Conservation (phyloP, 106 monocot genomes). For the Dendrobium nobile region DNA sequence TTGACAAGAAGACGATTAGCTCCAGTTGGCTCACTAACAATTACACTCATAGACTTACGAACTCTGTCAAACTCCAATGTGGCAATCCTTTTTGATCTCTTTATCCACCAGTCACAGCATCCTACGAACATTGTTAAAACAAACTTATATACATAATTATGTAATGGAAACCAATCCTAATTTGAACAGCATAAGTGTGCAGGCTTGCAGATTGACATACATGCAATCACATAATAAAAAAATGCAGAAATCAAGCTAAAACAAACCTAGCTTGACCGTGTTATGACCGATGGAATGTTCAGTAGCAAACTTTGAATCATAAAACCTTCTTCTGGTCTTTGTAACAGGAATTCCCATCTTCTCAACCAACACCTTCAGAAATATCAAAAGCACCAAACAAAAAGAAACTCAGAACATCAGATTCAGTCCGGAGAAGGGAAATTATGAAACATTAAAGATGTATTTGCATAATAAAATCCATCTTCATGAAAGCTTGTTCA, state of each 20-base stretch:
- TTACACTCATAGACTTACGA: slow-evolving; percentile 70
- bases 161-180: neutral
- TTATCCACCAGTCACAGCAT: slow-evolving; percentile 77
- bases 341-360: slow-evolving; percentile 78
- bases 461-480: neutral
- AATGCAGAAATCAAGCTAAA: neutral
- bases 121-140: slow-evolving; percentile 17
- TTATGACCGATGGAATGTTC: slow-evolving; percentile 26
- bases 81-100: slow-evolving; percentile 55
- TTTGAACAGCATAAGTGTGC: neutral
- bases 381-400: neutral
- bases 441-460: neutral
- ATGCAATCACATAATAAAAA: neutral
- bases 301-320: slow-evolving; percentile 17
- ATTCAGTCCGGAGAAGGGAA: neutral
- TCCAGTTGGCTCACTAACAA: slow-evolving; percentile 50
- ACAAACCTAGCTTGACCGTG: slow-evolving; percentile 36
- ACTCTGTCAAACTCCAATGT: slow-evolving; percentile 56
- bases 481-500: too few relatives aligned
- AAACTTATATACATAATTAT: too few relatives aligned
- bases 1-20: slow-evolving; percentile 60
- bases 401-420: neutral
- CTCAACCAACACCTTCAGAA: slow-evolving; percentile 65
- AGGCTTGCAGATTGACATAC: neutral
- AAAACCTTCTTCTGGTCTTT: slow-evolving; percentile 27